phyloP scores from a whole-genome alignment of 2,329 filamentous ascomycete species.

The Aspergillus texensis region DNA sequence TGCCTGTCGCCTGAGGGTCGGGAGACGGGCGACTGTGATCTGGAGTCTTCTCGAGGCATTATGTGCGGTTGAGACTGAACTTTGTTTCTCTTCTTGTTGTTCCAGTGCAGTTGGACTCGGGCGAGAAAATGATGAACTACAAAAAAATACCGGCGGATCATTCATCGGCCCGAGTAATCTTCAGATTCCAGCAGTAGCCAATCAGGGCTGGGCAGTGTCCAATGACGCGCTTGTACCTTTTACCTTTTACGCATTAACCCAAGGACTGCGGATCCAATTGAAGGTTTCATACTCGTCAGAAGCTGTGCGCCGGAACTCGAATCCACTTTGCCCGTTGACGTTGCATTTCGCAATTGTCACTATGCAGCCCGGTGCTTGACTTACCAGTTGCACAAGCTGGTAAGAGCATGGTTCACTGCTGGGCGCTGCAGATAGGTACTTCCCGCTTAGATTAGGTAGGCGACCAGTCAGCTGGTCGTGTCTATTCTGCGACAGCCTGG shows the following conservation, averaged over 20 bases:
- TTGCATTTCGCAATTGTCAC: conserved; percentile 8
- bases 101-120: background rate
- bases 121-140: conserved; percentile 10
- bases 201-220: conserved; percentile 22
- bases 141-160: conserved; percentile 25
- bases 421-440: conserved; percentile 1
- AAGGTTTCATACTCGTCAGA: background rate
- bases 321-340: background rate
- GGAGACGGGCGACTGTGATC: conserved; percentile 10
- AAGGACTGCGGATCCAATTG: background rate
- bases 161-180: conserved; percentile 31
- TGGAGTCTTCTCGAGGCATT: conserved; percentile 21
- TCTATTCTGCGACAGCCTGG: background rate
- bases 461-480: background rate
- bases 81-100: background rate
- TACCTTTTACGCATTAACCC: background rate
- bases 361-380: conserved; percentile 10
- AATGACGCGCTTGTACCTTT: conserved; percentile 13
- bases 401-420: background rate
- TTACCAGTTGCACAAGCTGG: conserved; percentile 4
- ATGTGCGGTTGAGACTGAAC: background rate
- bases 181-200: conserved; percentile 29
- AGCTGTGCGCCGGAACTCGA: background rate
- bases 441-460: conserved; percentile 4
- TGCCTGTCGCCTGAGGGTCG: conserved; percentile 14